phyloP scores from a whole-genome alignment of 768 basidiomycete species.

The Ramaria sp. region DNA sequence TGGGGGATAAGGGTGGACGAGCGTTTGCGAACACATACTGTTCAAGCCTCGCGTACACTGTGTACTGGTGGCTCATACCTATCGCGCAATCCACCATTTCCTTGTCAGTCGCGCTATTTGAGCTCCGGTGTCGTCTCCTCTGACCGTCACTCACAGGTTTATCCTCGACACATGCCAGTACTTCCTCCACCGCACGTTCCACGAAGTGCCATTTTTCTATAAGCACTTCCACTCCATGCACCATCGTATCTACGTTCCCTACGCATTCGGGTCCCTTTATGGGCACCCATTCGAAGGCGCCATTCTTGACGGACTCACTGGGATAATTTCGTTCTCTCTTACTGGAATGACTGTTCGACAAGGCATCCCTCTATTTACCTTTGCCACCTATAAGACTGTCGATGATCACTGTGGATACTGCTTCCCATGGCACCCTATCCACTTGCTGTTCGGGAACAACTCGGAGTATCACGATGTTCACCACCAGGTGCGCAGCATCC shows the following conservation, averaged over 20 bases:
- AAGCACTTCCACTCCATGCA: slow-evolving; percentile 36
- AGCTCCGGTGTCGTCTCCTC: not conserved
- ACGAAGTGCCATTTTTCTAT: slow-evolving; percentile 35
- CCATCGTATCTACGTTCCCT: slow-evolving; percentile 39
- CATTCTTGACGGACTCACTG: slow-evolving; percentile 32
- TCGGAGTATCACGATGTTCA: slow-evolving; percentile 40
- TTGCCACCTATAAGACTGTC: slow-evolving; percentile 32
- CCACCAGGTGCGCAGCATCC: slow-evolving; percentile 23
- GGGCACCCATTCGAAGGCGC: slow-evolving; percentile 41
- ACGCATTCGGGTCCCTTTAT: slow-evolving; percentile 42
- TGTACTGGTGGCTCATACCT: slow-evolving; percentile 40
- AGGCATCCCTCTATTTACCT: slow-evolving; percentile 29
- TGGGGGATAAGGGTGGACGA: slow-evolving; percentile 23
- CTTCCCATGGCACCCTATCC: slow-evolving; percentile 36
- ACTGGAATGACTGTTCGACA: slow-evolving; percentile 30
- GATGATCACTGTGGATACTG: slow-evolving; percentile 34
- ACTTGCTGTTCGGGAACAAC: slow-evolving; percentile 36
- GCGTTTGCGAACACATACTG: slow-evolving; percentile 20
- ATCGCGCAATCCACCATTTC: slow-evolving; percentile 27
- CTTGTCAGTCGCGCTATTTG: slow-evolving; percentile 25
- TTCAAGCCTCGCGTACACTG: slow-evolving; percentile 20
- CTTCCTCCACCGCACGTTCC: slow-evolving; percentile 35
- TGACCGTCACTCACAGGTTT: slow-evolving; percentile 21
- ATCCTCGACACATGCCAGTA: slow-evolving; percentile 43
- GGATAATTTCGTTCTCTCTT: slow-evolving; percentile 26